phyloP scores from a whole-genome alignment of 352 stramenopile genomes.

The Globisporangium emineosum region DNA sequence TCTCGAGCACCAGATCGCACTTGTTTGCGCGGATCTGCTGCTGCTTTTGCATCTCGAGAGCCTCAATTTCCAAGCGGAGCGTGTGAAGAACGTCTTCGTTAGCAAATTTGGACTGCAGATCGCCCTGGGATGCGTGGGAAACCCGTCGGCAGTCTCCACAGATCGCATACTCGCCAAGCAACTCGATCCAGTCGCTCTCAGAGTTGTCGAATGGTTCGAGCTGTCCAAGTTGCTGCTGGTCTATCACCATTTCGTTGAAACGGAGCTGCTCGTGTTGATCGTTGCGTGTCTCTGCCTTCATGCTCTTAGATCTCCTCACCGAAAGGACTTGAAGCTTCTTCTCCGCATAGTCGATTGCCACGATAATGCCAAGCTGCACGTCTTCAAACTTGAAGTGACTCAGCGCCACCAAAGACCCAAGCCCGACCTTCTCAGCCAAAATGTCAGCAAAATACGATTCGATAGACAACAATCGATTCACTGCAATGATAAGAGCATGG shows the following conservation, averaged over 20 bases:
- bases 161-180: conserved; percentile 35
- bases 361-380: conserved; percentile 14
- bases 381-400: neutral
- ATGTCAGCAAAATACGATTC: neutral
- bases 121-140: conserved; percentile 38
- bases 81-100: conserved; percentile 25
- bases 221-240: conserved; percentile 25
- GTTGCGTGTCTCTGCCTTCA: neutral
- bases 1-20: conserved; percentile 29
- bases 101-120: conserved; percentile 21
- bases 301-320: conserved; percentile 4
- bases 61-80: conserved; percentile 19
- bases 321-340: conserved; percentile 22
- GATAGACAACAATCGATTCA: neutral
- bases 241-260: conserved; percentile 31
- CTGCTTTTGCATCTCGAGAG: conserved; percentile 27
- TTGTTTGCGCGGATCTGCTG: conserved; percentile 29
- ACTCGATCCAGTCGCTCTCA: conserved; percentile 13
- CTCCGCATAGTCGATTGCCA: conserved; percentile 22
- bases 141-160: conserved; percentile 47
- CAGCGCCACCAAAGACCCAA: conserved; percentile 25
- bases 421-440: conserved; percentile 14
- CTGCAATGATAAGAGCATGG: neutral
- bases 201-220: conserved; percentile 23
- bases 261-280: conserved; percentile 1